These are phyloP conservation scores for Oenanthe sinensis DNA, from an alignment of 129 eudicot species.

Conservation along the genomic window DNA sequence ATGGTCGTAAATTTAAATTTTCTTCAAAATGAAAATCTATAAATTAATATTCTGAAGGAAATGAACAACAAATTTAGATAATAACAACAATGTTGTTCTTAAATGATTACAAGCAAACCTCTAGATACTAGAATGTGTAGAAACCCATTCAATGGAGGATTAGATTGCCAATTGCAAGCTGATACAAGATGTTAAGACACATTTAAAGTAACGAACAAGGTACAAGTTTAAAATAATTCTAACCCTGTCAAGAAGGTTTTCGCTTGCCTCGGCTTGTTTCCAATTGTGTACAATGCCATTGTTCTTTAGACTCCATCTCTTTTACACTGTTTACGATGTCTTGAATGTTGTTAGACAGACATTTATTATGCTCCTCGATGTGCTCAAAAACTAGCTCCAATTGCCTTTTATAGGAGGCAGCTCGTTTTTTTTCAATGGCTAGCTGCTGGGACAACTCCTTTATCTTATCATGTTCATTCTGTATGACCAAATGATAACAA, in stretches of 20 bases:
- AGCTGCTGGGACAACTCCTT: slow-evolving; percentile 89
- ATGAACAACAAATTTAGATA: not conserved
- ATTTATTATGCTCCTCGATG: slow-evolving; percentile 86
- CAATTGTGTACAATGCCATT: not conserved
- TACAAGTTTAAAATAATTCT: not conserved
- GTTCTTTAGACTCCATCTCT: slow-evolving; percentile 65
- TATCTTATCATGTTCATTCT: slow-evolving; percentile 91
- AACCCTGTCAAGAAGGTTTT: not conserved
- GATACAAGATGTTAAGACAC: not conserved
- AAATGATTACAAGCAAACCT: not conserved
- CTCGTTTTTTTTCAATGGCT: slow-evolving; percentile 73
- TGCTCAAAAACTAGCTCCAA: slow-evolving; percentile 82
- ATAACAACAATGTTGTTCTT: not conserved
- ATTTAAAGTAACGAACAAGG: not conserved
- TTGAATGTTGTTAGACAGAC: slow-evolving; percentile 71
- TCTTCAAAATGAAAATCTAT: not conserved
- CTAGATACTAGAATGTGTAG: not conserved
- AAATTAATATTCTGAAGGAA: not conserved
- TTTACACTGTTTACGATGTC: slow-evolving; percentile 60
- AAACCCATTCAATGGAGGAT: not conserved
- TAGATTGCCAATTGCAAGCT: not conserved
- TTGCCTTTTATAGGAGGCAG: slow-evolving; percentile 82
- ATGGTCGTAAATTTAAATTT: not conserved
- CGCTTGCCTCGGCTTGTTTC: not conserved
- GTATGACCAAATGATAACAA: slow-evolving; percentile 1